phyloP scores from a whole-genome alignment of 768 basidiomycete species.

The Lactarius sp. region DNA sequence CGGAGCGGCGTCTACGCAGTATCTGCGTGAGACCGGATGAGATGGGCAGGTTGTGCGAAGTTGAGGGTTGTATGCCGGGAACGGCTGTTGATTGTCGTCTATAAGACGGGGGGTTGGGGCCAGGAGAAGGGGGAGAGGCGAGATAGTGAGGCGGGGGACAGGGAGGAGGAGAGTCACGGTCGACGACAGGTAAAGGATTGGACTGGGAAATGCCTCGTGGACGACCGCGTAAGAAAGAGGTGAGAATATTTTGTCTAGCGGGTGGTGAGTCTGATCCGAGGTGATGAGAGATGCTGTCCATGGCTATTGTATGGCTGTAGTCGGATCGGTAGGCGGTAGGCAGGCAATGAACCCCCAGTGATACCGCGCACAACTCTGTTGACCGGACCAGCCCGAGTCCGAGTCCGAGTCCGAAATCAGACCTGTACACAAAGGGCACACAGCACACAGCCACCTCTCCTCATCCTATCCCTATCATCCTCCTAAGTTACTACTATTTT shows the following conservation, averaged over 20 bases:
- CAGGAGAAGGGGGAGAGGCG: conserved; percentile 28
- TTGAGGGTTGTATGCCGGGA: conserved; percentile 36
- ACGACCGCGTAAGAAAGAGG: conserved; percentile 64
- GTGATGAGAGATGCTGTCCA: conserved; percentile 13
- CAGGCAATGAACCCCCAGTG: neutral
- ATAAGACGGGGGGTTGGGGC: conserved; percentile 31
- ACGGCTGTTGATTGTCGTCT: conserved; percentile 40
- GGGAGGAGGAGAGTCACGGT: conserved; percentile 43
- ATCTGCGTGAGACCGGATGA: conserved; percentile 51
- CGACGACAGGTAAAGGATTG: conserved; percentile 35
- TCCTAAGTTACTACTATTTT: too few species aligned
- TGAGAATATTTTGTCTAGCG: conserved; percentile 60
- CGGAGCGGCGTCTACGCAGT: conserved; percentile 63
- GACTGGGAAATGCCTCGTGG: conserved; percentile 66
- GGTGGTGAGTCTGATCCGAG: conserved; percentile 27
- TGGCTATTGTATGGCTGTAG: neutral
- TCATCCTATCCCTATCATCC: too few species aligned
- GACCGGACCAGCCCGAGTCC: too few species aligned
- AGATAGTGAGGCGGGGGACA: conserved; percentile 33
- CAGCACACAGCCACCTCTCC: too few species aligned
- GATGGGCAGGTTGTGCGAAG: conserved; percentile 33
- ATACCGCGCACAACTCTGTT: too few species aligned
- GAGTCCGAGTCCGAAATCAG: too few species aligned
- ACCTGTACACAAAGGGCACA: too few species aligned
- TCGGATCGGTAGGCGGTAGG: neutral